Base-by-base conservation (phyloP, 2,329 filamentous ascomycete genomes). In the Aspergillus thermomutatus region DNA sequence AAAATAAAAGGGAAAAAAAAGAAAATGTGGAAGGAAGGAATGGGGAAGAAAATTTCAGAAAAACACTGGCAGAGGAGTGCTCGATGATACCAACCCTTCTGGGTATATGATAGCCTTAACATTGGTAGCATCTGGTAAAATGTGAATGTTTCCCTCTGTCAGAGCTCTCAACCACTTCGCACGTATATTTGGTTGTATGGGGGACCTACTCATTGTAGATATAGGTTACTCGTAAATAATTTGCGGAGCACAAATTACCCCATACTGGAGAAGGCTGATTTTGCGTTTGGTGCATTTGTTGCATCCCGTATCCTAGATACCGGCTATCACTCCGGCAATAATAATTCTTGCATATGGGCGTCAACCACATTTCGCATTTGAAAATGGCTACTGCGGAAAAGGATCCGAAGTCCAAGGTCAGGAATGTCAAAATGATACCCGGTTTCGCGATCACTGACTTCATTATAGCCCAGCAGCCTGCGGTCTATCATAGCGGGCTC, bases 401-500 rank as follows among this genome's bases (percentile, higher is more conserved):
- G 53, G 74, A 76, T 52, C 68, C 71, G 47, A 71, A 64, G 60
- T 62, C 69, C 26, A 77, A 76, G 73, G 75, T 76, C 56, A 41
- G 63, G 53, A 49, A 4, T 37, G 28, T 51, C 43, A 23, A 23
- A 46, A 46, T 52, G 7, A 50, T 49, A 49, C n/a, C 28, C 17
- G 23, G n/a, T 43, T 49, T 14, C 34, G 47, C 25, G 47, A 49
- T 28, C 49, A 50, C 65, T 70, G 57, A 69, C 58, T 82, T 82
- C 70, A 40, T 63, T 68, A 55, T 69, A 87, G 77, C 90, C 92
- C 49, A 96, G 90, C 69, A 85, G 90, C 50, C 76, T 96, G 72
- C 90, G 94, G 65, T 96, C 92, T 58, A 90, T 97, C 67, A 81
- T 97, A 66, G 94, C 94, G 55, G 94, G 94, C 61, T 91, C 91